Base-by-base conservation (phyloP, 345 rosid species). In the Balakata baccata region DNA sequence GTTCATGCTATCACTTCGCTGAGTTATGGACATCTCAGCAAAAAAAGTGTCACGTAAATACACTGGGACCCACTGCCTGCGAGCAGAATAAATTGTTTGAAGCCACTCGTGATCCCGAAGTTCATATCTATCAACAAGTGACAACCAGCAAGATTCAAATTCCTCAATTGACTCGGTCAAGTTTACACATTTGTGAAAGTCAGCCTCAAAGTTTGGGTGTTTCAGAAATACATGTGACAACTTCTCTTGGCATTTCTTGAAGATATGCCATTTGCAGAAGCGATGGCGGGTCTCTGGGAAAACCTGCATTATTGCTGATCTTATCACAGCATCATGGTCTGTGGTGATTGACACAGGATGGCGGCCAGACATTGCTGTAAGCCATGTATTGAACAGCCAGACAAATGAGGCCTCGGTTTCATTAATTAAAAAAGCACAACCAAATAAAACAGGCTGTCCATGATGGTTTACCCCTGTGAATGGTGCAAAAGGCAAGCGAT, bases 361-460 rank as follows among this genome's bases (percentile, higher is more conserved):
- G 46, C 78, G 80, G 43, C 80, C 68, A 39, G 88, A 82, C 90
- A 89, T 87, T 3, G 90, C 89, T 0, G 64, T 51, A 46, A 87
- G 87, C 90, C 89, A 89, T 10, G 88, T 87, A 37, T 82, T 81
- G 78, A 89, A 84, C 54, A 89, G 83, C 92, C 92, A 89, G 37
- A 81, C 80, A 64, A 87, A 85, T 0, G 90, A 85, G 64, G 86
- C 84, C 79, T 88, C 90, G 25, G 86, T 73, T 56, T 88, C 92
- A 67, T 84, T 82, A 14, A 87, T 77, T 58, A 88, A 70, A 66
- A 88, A 81, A 52, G 89, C 90, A 73, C 90, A 88, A 25, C 92
- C 92, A 46, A 87, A 85, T 37, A 89, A 73, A 72, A 87, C 70
- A 47, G 90, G 87, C 45, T 89, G 92, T 7, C 90, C 92, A 57